These are phyloP conservation scores for Mycocentrospora acerina DNA, from an alignment of 2,329 filamentous ascomycete species.

Conservation along the genomic window DNA sequence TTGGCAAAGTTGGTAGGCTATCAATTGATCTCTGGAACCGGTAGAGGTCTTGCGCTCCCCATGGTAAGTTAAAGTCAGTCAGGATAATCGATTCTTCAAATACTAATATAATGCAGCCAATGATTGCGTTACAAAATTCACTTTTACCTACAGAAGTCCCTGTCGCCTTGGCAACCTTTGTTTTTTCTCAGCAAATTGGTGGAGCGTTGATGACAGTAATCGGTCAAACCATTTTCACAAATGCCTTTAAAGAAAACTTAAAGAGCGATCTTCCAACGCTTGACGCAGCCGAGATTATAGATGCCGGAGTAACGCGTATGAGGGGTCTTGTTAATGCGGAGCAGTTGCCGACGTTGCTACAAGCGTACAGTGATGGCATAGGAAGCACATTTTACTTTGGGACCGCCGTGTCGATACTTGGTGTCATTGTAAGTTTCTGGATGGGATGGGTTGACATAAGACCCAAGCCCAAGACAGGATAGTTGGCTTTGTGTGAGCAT, in stretches of 20 bases:
- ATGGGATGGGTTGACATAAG: slow-evolving; percentile 10
- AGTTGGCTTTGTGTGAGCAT: neutral
- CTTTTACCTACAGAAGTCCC: slow-evolving; percentile 2
- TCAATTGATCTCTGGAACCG: slow-evolving; percentile 25
- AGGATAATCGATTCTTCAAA: slow-evolving; percentile 13
- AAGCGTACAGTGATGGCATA: slow-evolving; percentile 49
- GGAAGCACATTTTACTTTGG: slow-evolving; percentile 46
- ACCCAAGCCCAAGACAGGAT: slow-evolving; percentile 1
- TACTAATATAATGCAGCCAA: slow-evolving; percentile 1
- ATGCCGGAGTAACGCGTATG: slow-evolving; percentile 2
- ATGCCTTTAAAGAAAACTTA: slow-evolving; percentile 1
- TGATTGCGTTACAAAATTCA: slow-evolving; percentile 2
- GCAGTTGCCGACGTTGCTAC: neutral
- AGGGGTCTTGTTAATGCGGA: neutral
- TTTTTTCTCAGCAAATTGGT: slow-evolving; percentile 4
- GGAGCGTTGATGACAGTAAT: slow-evolving; percentile 4
- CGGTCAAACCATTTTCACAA: slow-evolving; percentile 3
- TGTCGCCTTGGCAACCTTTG: slow-evolving; percentile 2
- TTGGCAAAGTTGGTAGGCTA: slow-evolving; percentile 25
- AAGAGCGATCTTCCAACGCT: neutral
- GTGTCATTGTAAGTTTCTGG: slow-evolving; percentile 4
- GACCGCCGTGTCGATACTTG: slow-evolving; percentile 19
- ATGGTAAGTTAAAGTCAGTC: slow-evolving; percentile 63
- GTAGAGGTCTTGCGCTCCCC: slow-evolving; percentile 49
- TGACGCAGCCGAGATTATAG: neutral